Evolutionary conservation across 768 basidiomycete species (phyloP).

Genomic region (Tubosaeta sp.): DNA sequence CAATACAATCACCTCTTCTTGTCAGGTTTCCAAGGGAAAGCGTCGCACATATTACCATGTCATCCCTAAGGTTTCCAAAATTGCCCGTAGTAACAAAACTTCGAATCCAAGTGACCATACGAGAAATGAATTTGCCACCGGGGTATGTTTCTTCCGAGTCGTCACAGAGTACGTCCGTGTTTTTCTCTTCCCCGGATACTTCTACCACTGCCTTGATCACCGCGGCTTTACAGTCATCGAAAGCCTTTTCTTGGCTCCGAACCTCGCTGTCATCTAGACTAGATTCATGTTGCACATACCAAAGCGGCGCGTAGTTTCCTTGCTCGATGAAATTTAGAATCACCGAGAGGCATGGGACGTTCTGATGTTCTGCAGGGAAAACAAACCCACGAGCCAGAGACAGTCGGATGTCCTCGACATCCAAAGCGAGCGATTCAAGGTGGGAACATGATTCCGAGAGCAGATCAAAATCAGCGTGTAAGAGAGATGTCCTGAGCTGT

Average conservation of each 20-base stretch:
- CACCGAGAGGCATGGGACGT: constrained; percentile 53
- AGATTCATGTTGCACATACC: constrained; percentile 42
- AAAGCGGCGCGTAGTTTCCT: constrained; percentile 63
- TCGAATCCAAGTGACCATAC: constrained; percentile 75
- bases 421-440: constrained; percentile 73
- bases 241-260: constrained; percentile 64
- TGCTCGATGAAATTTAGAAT: constrained; percentile 74
- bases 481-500: constrained; percentile 41
- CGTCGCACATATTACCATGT: constrained; percentile 78
- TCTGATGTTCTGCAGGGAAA: constrained; percentile 53
- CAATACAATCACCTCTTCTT: constrained; percentile 52
- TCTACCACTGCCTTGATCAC: constrained; percentile 84
- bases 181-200: constrained; percentile 76
- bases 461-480: constrained; percentile 65
- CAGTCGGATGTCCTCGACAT: constrained; percentile 71
- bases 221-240: constrained; percentile 81
- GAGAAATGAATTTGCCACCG: constrained; percentile 67
- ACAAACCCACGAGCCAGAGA: constrained; percentile 64
- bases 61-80: constrained; percentile 48
- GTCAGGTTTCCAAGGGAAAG: constrained; percentile 80
- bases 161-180: constrained; percentile 76
- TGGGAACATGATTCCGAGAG: constrained; percentile 72
- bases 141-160: constrained; percentile 50
- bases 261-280: constrained; percentile 38
- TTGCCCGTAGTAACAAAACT: constrained; percentile 41